Conservation (phyloP, 2,329 filamentous ascomycete genomes). For the Alternaria brassicicola region DNA sequence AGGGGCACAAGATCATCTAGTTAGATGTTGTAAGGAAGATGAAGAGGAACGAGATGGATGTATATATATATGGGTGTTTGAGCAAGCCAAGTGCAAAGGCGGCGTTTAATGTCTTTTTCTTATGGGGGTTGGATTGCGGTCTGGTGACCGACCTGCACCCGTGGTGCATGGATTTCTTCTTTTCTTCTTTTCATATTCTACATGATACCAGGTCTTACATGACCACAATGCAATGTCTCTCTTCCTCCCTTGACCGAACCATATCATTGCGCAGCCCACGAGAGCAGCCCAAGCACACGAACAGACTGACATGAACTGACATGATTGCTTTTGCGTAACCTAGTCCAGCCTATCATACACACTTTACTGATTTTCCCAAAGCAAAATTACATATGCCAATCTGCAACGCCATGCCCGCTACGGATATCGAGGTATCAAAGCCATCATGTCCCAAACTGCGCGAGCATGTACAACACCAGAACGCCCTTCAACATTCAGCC, state of each 20-base stretch:
- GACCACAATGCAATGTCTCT: constrained; percentile 4
- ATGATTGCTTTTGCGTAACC: background rate
- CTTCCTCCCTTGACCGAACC: background rate
- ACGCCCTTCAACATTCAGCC: background rate
- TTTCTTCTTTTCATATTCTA: constrained; percentile 1
- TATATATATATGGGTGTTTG: background rate
- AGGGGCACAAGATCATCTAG: constrained; percentile 38
- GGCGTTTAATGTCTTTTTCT: background rate
- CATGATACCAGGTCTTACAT: constrained; percentile 13
- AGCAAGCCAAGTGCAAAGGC: background rate
- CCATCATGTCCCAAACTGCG: constrained; percentile 2
- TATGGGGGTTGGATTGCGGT: background rate
- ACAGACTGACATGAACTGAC: background rate
- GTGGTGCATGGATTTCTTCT: background rate
- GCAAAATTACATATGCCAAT: background rate
- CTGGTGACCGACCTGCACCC: background rate
- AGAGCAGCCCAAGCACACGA: too few relatives aligned
- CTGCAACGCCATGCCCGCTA: constrained; percentile 10
- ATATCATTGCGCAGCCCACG: background rate
- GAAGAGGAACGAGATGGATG: background rate
- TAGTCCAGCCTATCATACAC: background rate
- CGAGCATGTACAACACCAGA: constrained; percentile 7
- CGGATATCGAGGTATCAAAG: constrained; percentile 15
- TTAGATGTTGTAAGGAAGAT: background rate
- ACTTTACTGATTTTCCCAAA: background rate